A percentile compares a stretch with the other conserved stretches of the same genome.
Evolutionary conservation across 768 basidiomycete species (phyloP).

Genomic region (Lactarius deliciosus): DNA sequence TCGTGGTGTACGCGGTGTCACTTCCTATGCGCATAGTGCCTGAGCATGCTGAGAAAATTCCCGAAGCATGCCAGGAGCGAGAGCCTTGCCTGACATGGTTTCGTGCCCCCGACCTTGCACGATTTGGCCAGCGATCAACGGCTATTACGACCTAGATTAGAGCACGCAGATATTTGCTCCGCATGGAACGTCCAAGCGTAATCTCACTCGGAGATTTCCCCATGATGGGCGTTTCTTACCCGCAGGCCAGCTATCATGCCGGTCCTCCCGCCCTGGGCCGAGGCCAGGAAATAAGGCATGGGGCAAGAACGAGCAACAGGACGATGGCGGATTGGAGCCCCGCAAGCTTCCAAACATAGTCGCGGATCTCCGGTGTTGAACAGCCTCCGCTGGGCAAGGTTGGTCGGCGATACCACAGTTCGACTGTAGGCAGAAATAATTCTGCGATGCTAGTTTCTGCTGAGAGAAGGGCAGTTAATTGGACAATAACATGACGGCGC

Average conservation of each 20-base stretch:
- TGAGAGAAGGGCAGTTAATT: constrained; percentile 9
- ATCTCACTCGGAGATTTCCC: constrained; percentile 11
- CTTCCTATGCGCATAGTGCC: not conserved
- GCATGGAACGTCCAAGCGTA: not conserved
- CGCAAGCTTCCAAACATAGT: constrained; percentile 14
- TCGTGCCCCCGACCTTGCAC: constrained; percentile 1
- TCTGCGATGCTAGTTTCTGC: constrained; percentile 2
- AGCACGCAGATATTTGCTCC: not conserved
- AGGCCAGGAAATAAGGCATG: not conserved
- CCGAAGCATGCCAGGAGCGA: constrained; percentile 1
- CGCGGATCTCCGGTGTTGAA: constrained; percentile 5
- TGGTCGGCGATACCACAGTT: constrained; percentile 9
- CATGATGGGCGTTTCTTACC: not conserved
- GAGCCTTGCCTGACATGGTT: not conserved
- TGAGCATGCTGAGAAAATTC: not conserved
- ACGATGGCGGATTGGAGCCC: constrained; percentile 1
- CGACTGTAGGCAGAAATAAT: not conserved
- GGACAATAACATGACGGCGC: not conserved
- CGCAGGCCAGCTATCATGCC: not conserved
- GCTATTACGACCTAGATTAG: constrained; percentile 2
- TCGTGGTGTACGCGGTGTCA: not conserved
- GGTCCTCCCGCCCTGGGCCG: not conserved
- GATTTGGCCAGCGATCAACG: not conserved
- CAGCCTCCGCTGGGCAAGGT: not conserved
- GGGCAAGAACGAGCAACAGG: not conserved